Base-by-base conservation (phyloP, 495 filamentous ascomycete genomes). In the Astrothelium macrocarpum region DNA sequence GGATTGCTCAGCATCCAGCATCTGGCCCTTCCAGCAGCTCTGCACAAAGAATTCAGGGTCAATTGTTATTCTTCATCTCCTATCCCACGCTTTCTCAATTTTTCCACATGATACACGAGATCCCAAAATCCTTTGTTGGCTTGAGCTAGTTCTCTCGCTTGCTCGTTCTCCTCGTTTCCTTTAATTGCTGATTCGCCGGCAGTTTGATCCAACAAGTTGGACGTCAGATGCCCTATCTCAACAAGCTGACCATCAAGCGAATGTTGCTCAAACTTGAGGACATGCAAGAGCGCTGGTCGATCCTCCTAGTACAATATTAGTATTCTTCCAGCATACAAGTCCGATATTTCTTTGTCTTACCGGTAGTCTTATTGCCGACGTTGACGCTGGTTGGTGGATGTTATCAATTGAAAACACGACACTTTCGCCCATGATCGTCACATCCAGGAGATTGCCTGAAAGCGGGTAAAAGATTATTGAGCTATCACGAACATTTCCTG, bases 71-170 rank as follows among this genome's bases (percentile, higher is more conserved):
- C 49, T 25, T 56, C 49, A 26, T 56, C 49, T 56, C 49, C 49
- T 0, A 16, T 29, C 18, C 72, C 73, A 18, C 78, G 82, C 78
- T 94, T 96, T 60, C 91, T 80, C 60, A 95, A 77, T 64, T 84
- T 85, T 59, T 85, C 86, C 59, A 90, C 74, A 1, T 78, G 77
- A 74, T 95, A 95, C 60, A 95, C 65, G 0, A 84, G 73, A 56
- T 85, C 82, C 20, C 78, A 75, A 31, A 86, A 65, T 43, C 80
- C 74, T 39, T 76, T 71, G 62, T 64, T 69, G 12, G 74, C 66
- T n/a, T 61, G 64, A 29, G 56, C 70, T 1, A 59, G 59, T 20
- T 58, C 28, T 10, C 18, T 10, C 16, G 18, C 28, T 56, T 14
- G 28, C 25, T 10, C 23, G 23, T 9, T 25, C 49, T 1, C 49